Evolutionary conservation across 2,329 filamentous ascomycete genomes (phyloP).

Genomic region (Botrytis cinerea): DNA sequence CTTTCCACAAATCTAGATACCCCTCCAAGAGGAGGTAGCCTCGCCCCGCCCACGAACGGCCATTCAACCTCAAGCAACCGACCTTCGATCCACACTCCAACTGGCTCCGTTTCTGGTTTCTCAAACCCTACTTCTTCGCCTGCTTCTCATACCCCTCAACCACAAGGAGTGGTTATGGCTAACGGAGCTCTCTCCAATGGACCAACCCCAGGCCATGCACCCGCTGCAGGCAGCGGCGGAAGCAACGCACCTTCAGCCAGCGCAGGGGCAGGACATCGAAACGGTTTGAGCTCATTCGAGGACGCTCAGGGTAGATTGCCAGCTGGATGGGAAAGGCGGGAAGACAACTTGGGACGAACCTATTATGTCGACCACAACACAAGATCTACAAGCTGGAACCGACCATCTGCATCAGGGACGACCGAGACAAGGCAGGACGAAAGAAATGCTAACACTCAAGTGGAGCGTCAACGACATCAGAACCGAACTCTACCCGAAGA

Average conservation of each 20-base stretch:
- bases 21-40: constrained; percentile 60
- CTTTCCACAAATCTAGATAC: constrained; percentile 84
- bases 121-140: constrained; percentile 39
- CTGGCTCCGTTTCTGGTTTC: constrained; percentile 37
- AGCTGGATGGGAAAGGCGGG: constrained; percentile 91
- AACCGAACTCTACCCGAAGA: constrained; percentile 96
- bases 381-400: constrained; percentile 92
- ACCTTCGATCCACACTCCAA: constrained; percentile 40
- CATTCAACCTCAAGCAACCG: constrained; percentile 34
- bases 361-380: constrained; percentile 99
- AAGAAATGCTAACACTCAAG: constrained; percentile 86
- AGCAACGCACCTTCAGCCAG: constrained; percentile 33
- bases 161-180: constrained; percentile 37
- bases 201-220: constrained; percentile 41
- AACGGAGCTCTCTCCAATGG: constrained; percentile 38
- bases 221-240: constrained; percentile 41
- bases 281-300: constrained; percentile 86
- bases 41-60: constrained; percentile 35
- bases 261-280: constrained; percentile 37
- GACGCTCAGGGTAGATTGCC: constrained; percentile 92
- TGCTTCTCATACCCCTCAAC: constrained; percentile 43
- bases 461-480: constrained; percentile 90
- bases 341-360: constrained; percentile 91
- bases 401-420: constrained; percentile 78
- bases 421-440: constrained; percentile 75